These are phyloP conservation scores for Colletotrichum higginsianum DNA, from an alignment of 2,329 filamentous ascomycete species.

Conservation along the genomic window DNA sequence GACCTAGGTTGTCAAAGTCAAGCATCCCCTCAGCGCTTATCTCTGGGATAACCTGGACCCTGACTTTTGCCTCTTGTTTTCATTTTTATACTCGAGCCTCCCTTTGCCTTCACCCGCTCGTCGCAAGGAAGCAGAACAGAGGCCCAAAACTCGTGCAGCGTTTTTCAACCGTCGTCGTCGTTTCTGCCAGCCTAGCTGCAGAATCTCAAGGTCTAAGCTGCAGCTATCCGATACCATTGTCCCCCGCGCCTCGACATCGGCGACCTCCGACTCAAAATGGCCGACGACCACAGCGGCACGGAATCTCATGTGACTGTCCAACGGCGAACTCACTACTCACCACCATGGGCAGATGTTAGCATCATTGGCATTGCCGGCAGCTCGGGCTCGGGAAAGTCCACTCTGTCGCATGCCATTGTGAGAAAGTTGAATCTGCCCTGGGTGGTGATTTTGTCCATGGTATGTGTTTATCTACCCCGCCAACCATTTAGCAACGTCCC, in stretches of 20 bases:
- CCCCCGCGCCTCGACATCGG: conserved; percentile 21
- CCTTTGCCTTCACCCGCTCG: conserved; percentile 23
- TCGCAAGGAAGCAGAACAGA: conserved; percentile 16
- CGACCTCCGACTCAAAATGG: conserved; percentile 38
- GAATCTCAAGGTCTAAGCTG: conserved; percentile 28
- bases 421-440: conserved; percentile 91
- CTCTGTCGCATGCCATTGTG: conserved; percentile 92
- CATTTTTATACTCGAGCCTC: conserved; percentile 17
- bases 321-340: conserved; percentile 83
- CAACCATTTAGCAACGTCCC: conserved; percentile 1
- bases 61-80: conserved; percentile 31
- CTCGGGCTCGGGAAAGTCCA: conserved; percentile 96
- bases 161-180: neutral
- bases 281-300: conserved; percentile 42
- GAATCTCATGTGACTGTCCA: conserved; percentile 64
- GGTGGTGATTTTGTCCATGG: conserved; percentile 98
- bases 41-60: conserved; percentile 35
- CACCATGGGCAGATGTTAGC: conserved; percentile 95
- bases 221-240: conserved; percentile 22
- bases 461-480: conserved; percentile 58
- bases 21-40: conserved; percentile 41
- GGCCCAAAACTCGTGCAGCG: conserved; percentile 17
- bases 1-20: conserved; percentile 36
- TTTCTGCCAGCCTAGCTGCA: conserved; percentile 18
- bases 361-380: conserved; percentile 97